A percentile compares a stretch with the other conserved stretches of the same genome.
These are phyloP conservation scores for Teunomyces stri DNA, from an alignment of 805 yeast species.

Conservation along the genomic window DNA sequence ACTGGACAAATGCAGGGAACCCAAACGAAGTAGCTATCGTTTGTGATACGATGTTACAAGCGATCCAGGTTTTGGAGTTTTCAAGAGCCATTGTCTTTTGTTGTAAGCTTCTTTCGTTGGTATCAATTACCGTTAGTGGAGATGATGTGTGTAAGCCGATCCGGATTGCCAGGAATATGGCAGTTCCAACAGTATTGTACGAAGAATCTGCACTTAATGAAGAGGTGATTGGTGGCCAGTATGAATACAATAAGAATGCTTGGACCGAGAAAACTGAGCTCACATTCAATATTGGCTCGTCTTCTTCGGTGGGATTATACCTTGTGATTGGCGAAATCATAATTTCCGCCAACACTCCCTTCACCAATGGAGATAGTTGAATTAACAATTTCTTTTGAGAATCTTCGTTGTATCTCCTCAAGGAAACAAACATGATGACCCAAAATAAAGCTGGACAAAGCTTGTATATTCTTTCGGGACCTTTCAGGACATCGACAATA, in stretches of 20 bases:
- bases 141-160: slow-evolving; percentile 80
- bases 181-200: slow-evolving; percentile 93
- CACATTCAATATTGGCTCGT: slow-evolving; percentile 80
- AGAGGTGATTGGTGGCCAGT: slow-evolving; percentile 96
- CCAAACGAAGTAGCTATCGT: slow-evolving; percentile 90
- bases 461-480: slow-evolving; percentile 77
- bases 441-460: slow-evolving; percentile 89
- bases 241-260: slow-evolving; percentile 81
- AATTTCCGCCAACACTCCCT: slow-evolving; percentile 78
- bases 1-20: slow-evolving; percentile 87
- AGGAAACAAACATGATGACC: slow-evolving; percentile 85
- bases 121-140: slow-evolving; percentile 1
- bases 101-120: slow-evolving; percentile 19
- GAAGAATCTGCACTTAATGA: slow-evolving; percentile 93
- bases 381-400: slow-evolving; percentile 46
- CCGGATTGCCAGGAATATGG: slow-evolving; percentile 87
- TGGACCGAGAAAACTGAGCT: slow-evolving; percentile 93
- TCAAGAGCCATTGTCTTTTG: slow-evolving; percentile 56
- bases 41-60: slow-evolving; percentile 88
- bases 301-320: slow-evolving; percentile 73
- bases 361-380: slow-evolving; percentile 64
- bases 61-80: slow-evolving; percentile 88
- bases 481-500: slow-evolving; percentile 75
- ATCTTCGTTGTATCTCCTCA: slow-evolving; percentile 47
- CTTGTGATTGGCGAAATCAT: slow-evolving; percentile 88